Percentiles rank a stretch among this genome's conserved stretches.
These are phyloP conservation scores for Hericium rajendrae DNA, from an alignment of 768 basidiomycete genomes.

Conservation along the genomic window DNA sequence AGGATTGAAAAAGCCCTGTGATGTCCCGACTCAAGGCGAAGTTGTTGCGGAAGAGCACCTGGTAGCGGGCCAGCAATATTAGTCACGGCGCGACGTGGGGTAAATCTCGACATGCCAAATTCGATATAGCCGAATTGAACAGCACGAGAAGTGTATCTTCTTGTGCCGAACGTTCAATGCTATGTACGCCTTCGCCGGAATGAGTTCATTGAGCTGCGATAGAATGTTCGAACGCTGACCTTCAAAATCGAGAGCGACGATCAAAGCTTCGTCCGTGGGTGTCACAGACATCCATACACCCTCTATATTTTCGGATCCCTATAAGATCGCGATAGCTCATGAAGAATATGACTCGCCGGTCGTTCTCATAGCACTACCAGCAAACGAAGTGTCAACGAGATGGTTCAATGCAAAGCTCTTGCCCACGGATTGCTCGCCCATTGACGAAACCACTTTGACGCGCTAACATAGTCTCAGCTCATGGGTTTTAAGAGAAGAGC, in stretches of 20 bases:
- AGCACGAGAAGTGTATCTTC: constrained; percentile 55
- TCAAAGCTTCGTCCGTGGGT: constrained; percentile 41
- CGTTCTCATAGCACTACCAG: constrained; percentile 57
- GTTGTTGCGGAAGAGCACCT: constrained; percentile 61
- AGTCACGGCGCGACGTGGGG: background rate
- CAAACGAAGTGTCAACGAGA: constrained; percentile 53
- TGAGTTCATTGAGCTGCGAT: no score
- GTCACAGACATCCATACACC: constrained; percentile 64
- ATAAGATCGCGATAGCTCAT: background rate
- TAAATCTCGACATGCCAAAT: constrained; percentile 30
- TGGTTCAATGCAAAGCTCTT: constrained; percentile 55
- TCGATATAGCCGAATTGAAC: constrained; percentile 59
- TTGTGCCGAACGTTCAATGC: constrained; percentile 53
- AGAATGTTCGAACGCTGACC: constrained; percentile 23
- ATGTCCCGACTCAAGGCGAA: constrained; percentile 55
- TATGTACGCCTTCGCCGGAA: constrained; percentile 37
- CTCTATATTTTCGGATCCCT: constrained; percentile 21
- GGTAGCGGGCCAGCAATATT: background rate
- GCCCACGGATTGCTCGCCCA: constrained; percentile 63
- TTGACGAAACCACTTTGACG: constrained; percentile 56
- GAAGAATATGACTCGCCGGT: constrained; percentile 26
- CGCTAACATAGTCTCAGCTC: constrained; percentile 32
- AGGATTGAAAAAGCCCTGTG: constrained; percentile 50
- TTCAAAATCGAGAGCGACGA: constrained; percentile 59
- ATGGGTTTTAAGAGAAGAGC: constrained; percentile 34